Evolutionary conservation across 2,329 filamentous ascomycete genomes (phyloP).

Genomic region (Blastomyces parvus): DNA sequence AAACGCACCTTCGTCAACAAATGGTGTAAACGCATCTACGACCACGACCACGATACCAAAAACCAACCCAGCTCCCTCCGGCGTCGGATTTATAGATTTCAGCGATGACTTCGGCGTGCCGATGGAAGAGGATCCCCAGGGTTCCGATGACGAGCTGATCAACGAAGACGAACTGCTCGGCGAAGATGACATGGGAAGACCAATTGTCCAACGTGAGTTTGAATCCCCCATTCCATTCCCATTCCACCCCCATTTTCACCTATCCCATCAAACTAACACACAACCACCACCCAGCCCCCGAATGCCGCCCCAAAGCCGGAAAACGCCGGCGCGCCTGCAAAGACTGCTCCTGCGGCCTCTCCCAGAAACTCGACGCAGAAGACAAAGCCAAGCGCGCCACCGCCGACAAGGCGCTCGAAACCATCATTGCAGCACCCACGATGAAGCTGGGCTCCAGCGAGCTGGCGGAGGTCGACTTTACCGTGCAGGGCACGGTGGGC

Average conservation of each 20-base stretch:
- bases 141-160: constrained; percentile 72
- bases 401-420: constrained; percentile 49
- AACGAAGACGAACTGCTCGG: constrained; percentile 82
- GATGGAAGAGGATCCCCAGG: constrained; percentile 44
- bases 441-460: constrained; percentile 65
- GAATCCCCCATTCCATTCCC: background rate
- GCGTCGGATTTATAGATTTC: constrained; percentile 60
- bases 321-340: constrained; percentile 93
- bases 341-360: constrained; percentile 92
- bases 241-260: background rate
- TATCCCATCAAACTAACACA: background rate
- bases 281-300: constrained; percentile 50
- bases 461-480: constrained; percentile 86
- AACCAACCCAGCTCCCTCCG: constrained; percentile 36
- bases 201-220: constrained; percentile 68
- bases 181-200: constrained; percentile 70
- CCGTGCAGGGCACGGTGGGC: constrained; percentile 91
- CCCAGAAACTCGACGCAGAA: constrained; percentile 75
- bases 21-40: constrained; percentile 19
- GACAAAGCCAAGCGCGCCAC: constrained; percentile 58
- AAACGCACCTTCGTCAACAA: constrained; percentile 19
- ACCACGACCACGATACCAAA: constrained; percentile 22
- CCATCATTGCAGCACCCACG: constrained; percentile 21
- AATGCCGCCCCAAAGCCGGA: constrained; percentile 77
- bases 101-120: constrained; percentile 52